Base-by-base conservation (phyloP, 1,284 basidiomycete genomes). In the Phlebopus sp. region DNA sequence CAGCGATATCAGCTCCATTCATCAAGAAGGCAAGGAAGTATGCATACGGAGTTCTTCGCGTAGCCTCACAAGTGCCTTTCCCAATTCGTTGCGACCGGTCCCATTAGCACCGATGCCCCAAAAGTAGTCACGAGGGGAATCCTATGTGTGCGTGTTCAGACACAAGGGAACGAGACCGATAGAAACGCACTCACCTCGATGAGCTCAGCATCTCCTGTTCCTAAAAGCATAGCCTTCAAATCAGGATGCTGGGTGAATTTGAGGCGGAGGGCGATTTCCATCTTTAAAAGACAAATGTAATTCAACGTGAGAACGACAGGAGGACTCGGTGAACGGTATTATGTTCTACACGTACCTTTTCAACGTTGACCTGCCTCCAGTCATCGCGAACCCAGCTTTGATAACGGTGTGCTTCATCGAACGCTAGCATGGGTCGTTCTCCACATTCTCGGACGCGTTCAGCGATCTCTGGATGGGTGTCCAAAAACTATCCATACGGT, bases 21-120 rank as follows among this genome's bases (percentile, higher is more conserved):
- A 44, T 44, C n/a, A 31, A 35, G 34, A 41, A 59, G 52, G 7
- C 4, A 15, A 18, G 17, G 9, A 43, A n/a, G 40, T 6, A 40
- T 15, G 45, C 51, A 42, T 40, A 49, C 75, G 76, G 45, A 82
- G 61, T 56, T 72, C 74, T 42, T 66, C 63, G 52, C 84, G 69
- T 54, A 86, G 62, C 52, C 81, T 73, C 55, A 79, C 76, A 19
- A 86, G 69, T 14, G 81, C 81, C 59, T 82, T 84, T 21, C 84
- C 84, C n/a, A 86, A 75, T 62, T 86, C 82, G 53, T 86, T 86
- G 35, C 78, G 74, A 18, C 84, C 85, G 54, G 70, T 67, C 14
- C 74, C 67, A 62, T 86, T 79, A 35, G 70, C 66, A 14, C 84
- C 84, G 48, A 78, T 64, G 18, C 84, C 85, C 84, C 84, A 86